Conservation (phyloP, 495 filamentous ascomycete species). For the Daldinia caldariorum region DNA sequence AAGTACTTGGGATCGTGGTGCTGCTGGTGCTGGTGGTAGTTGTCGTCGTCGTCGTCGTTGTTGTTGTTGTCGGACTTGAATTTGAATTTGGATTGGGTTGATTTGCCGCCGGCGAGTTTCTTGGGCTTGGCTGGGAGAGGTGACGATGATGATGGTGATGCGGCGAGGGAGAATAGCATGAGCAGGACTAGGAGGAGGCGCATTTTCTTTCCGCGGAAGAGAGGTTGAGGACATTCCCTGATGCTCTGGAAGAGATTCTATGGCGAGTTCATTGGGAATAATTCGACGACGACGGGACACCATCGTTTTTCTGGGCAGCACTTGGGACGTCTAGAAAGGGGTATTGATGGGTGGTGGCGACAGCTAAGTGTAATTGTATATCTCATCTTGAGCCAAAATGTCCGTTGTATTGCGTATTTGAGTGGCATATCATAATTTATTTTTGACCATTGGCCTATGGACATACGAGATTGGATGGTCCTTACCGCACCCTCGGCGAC, state of each 20-base stretch:
- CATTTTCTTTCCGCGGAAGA: slow-evolving; percentile 24
- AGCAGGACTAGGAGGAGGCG: slow-evolving; percentile 5
- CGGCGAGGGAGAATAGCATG: slow-evolving; percentile 5
- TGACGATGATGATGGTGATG: neutral
- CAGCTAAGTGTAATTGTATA: neutral
- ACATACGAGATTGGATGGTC: neutral
- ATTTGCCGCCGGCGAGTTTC: neutral
- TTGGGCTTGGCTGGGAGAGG: neutral
- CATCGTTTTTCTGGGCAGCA: neutral
- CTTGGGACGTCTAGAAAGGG: no score
- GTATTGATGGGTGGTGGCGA: neutral
- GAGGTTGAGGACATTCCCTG: slow-evolving; percentile 8
- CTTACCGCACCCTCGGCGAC: slow-evolving; percentile 3
- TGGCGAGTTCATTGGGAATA: neutral
- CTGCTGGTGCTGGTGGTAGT: no score
- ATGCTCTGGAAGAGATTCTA: neutral
- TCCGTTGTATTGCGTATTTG: slow-evolving; percentile 2
- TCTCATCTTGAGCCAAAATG: neutral
- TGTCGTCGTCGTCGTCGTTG: no score
- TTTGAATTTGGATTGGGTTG: neutral
- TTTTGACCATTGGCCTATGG: neutral
- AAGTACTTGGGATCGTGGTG: slow-evolving; percentile 55
- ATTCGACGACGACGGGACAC: neutral
- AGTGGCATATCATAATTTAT: slow-evolving; percentile 6
- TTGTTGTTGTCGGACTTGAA: slow-evolving; percentile 4